Evolutionary conservation across 2,329 filamentous ascomycete species (phyloP).

Genomic region (Fusarium papillatum): DNA sequence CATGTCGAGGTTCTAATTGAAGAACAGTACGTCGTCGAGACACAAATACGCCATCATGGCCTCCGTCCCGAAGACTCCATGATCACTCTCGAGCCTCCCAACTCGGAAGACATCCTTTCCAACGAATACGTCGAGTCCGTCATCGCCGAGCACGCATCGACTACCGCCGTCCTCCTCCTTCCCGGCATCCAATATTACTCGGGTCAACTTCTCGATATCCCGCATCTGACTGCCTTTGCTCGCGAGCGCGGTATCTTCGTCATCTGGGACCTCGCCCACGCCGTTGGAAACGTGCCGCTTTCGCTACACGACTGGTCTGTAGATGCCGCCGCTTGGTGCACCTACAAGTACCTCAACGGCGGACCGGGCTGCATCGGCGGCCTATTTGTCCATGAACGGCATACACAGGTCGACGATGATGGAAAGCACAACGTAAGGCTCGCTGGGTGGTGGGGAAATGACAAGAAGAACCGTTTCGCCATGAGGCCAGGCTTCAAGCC

Average conservation of each 20-base stretch:
- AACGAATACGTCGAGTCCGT: constrained; percentile 77
- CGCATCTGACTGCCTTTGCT: constrained; percentile 80
- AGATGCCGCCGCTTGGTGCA: constrained; percentile 90
- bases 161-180: constrained; percentile 80
- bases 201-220: constrained; percentile 85
- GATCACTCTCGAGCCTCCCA: constrained; percentile 75
- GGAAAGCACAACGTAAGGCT: constrained; percentile 72
- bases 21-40: constrained; percentile 79
- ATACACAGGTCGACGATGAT: constrained; percentile 65
- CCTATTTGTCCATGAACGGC: constrained; percentile 81
- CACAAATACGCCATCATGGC: constrained; percentile 79
- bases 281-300: constrained; percentile 83
- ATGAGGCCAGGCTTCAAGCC: constrained; percentile 85
- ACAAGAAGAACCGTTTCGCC: constrained; percentile 77
- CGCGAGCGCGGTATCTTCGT: constrained; percentile 76
- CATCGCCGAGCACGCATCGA: constrained; percentile 79
- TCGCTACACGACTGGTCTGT: constrained; percentile 86
- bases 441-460: constrained; percentile 86
- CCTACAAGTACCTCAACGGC: constrained; percentile 89
- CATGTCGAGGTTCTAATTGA: constrained; percentile 13
- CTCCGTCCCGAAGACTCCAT: constrained; percentile 75
- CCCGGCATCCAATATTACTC: constrained; percentile 91
- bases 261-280: constrained; percentile 89
- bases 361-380: constrained; percentile 85
- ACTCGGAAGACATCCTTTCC: constrained; percentile 64